Percentiles rank a stretch among this genome's conserved stretches.
Conservation (phyloP, 345 rosid genomes). For the Boechera divaricarpa region DNA sequence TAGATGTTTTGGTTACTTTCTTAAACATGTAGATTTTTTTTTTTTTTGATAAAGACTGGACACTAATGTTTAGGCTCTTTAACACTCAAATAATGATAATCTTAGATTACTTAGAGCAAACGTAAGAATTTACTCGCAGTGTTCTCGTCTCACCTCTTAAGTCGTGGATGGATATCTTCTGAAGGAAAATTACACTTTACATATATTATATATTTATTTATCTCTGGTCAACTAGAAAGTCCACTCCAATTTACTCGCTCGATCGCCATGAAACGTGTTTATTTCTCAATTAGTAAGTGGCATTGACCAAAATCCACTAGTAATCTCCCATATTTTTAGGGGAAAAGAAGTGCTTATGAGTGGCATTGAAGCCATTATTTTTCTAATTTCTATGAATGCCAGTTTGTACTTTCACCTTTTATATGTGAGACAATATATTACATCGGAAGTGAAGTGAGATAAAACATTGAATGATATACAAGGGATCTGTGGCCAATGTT, state of each 20-base stretch:
- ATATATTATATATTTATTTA: not conserved
- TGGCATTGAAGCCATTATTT: not conserved
- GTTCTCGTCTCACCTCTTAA: not conserved
- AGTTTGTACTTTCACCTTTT: not conserved
- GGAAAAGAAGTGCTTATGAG: not conserved
- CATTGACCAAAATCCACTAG: not conserved
- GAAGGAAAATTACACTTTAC: not conserved
- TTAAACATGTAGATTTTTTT: too few species aligned
- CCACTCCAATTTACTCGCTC: not conserved
- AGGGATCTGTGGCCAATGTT: too few species aligned
- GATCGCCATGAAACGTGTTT: not conserved
- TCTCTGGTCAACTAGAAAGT: not conserved
- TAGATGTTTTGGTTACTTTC: too few species aligned
- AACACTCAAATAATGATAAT: not conserved
- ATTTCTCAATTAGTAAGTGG: not conserved
- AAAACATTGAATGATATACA: too few species aligned
- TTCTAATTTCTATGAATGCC: not conserved
- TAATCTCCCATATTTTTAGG: constrained; percentile 4
- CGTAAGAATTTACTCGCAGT: not conserved
- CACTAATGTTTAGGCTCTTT: not conserved
- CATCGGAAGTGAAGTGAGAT: too few species aligned
- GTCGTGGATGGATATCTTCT: not conserved
- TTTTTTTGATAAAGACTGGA: too few species aligned
- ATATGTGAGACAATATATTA: too few species aligned
- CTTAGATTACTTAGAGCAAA: not conserved